phyloP scores from a whole-genome alignment of 768 basidiomycete genomes.

The Amanita exitialis region DNA sequence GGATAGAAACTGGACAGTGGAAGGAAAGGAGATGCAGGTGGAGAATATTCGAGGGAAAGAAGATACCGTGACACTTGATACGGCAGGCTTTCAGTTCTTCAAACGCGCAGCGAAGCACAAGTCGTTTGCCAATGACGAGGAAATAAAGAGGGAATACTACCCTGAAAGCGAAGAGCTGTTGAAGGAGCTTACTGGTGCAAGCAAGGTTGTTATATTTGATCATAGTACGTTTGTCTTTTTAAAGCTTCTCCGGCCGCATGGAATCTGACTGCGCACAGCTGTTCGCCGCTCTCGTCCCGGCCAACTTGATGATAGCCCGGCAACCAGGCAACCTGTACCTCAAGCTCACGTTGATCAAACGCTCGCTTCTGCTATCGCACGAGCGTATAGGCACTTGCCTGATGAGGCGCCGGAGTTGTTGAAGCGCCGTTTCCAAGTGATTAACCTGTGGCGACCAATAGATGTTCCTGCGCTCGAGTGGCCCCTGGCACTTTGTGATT shows the following conservation, averaged over 20 bases:
- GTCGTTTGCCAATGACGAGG: constrained; percentile 38
- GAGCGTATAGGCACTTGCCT: constrained; percentile 40
- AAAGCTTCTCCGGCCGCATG: background rate
- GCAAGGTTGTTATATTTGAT: constrained; percentile 46
- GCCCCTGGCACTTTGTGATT: constrained; percentile 45
- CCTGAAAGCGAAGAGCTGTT: constrained; percentile 48
- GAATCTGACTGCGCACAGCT: constrained; percentile 13
- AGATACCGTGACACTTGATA: constrained; percentile 32
- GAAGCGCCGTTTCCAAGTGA: constrained; percentile 42
- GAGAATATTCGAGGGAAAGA: constrained; percentile 48
- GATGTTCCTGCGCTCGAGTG: constrained; percentile 33
- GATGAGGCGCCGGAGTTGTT: constrained; percentile 32
- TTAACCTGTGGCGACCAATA: constrained; percentile 56
- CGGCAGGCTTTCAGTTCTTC: constrained; percentile 39
- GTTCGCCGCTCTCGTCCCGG: constrained; percentile 26
- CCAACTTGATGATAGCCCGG: constrained; percentile 14
- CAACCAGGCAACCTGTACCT: constrained; percentile 25
- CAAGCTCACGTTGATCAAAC: constrained; percentile 37
- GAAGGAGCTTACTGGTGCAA: constrained; percentile 52
- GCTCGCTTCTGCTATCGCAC: constrained; percentile 26
- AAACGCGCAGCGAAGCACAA: constrained; percentile 30
- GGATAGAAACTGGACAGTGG: constrained; percentile 22
- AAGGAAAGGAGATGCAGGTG: constrained; percentile 25
- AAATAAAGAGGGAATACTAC: constrained; percentile 48
- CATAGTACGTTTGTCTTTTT: constrained; percentile 34